These are phyloP conservation scores for Lasiodiplodia sp. DNA, from an alignment of 2,329 filamentous ascomycete species.

Conservation along the genomic window DNA sequence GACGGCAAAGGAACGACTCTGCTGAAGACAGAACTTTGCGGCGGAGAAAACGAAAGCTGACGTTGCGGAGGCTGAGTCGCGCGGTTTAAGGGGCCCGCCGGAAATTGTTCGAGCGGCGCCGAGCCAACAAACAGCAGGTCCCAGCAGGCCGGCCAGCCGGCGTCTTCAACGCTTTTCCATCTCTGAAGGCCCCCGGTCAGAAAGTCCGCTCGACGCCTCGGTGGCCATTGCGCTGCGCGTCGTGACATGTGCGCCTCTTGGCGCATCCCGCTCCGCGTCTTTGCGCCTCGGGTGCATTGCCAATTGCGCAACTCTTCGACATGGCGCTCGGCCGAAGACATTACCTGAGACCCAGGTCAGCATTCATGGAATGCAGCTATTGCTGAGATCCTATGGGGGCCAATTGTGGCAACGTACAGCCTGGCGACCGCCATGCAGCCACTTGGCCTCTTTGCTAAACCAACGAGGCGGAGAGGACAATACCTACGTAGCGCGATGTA, in stretches of 20 bases:
- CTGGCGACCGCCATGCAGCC: neutral
- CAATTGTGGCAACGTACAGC: neutral
- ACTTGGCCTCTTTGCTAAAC: neutral
- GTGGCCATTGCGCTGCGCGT: slow-evolving; percentile 18
- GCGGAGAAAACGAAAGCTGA: slow-evolving; percentile 21
- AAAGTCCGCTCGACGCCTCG: slow-evolving; percentile 7
- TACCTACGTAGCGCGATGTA: neutral
- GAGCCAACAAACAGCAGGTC: slow-evolving; percentile 28
- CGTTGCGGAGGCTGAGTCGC: slow-evolving; percentile 25
- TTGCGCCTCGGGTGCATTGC: slow-evolving; percentile 7
- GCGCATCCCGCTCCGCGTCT: slow-evolving; percentile 2
- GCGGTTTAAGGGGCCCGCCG: slow-evolving; percentile 29
- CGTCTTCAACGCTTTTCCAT: slow-evolving; percentile 27
- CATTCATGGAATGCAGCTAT: neutral
- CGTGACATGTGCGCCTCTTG: slow-evolving; percentile 23
- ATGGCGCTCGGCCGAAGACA: neutral
- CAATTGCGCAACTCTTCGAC: neutral
- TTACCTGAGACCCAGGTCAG: neutral
- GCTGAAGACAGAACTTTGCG: slow-evolving; percentile 21
- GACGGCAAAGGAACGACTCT: slow-evolving; percentile 23
- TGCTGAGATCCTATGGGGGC: neutral
- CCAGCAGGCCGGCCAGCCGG: slow-evolving; percentile 9
- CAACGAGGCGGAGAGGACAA: neutral
- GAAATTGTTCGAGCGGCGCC: slow-evolving; percentile 21
- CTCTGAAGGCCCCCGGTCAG: neutral